Conservation (phyloP, 2,329 filamentous ascomycete species). For the Cladophialophora carrionii region DNA sequence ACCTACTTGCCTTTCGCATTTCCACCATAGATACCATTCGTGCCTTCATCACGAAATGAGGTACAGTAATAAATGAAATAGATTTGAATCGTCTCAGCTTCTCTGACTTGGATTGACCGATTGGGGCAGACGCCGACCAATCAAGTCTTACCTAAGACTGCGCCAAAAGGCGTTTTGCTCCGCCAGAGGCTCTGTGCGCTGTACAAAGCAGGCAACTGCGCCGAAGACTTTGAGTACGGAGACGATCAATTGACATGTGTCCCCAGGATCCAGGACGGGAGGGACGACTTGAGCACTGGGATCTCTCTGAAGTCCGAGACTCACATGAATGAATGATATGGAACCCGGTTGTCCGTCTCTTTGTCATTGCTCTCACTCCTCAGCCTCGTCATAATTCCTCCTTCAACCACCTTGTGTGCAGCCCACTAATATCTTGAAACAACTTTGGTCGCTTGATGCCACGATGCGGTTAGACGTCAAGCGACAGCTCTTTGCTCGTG, state of each 20-base stretch:
- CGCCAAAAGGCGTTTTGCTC: too few relatives aligned
- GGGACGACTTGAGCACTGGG: neutral
- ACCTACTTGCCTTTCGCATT: too few relatives aligned
- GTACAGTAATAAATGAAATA: too few relatives aligned
- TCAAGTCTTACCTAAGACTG: too few relatives aligned
- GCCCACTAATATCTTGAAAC: constrained; percentile 9
- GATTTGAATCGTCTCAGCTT: too few relatives aligned
- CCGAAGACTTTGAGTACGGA: too few relatives aligned
- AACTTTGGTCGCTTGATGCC: constrained; percentile 15
- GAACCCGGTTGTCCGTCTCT: constrained; percentile 15
- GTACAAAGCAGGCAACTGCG: too few relatives aligned
- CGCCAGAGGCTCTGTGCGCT: too few relatives aligned
- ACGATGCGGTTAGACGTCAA: constrained; percentile 39
- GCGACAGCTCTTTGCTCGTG: constrained; percentile 36
- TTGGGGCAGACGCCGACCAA: too few relatives aligned
- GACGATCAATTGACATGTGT: constrained; percentile 8
- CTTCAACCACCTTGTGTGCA: constrained; percentile 19
- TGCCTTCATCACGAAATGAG: too few relatives aligned
- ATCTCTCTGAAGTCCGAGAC: neutral
- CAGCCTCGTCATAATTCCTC: neutral
- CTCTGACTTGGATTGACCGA: too few relatives aligned
- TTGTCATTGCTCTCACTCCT: constrained; percentile 12
- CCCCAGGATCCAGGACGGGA: neutral
- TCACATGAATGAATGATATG: constrained; percentile 31
- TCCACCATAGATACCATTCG: too few relatives aligned